Base-by-base conservation (phyloP, 2,329 filamentous ascomycete species). In the Fusarium torulosum region DNA sequence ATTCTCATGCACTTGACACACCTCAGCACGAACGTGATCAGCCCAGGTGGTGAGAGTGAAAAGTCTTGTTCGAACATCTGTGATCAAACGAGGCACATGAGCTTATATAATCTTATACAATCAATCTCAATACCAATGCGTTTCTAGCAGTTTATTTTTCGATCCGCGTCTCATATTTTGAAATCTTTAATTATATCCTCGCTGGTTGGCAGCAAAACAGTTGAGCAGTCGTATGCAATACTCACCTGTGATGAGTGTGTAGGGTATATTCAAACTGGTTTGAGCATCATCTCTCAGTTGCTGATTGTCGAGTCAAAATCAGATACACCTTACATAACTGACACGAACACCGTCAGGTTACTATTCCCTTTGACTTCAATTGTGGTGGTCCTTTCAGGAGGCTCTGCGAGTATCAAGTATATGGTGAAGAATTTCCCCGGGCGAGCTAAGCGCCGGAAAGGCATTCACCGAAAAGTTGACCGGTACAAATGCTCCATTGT, bases 1-100 rank as follows among this genome's bases (percentile, higher is more conserved):
- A 97, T 76, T 87, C 86, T 41, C 94, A 97, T 75, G 91, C 89
- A 6, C 84, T 92, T 44, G 75, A 78, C 14, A 78, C 77, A 33
- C 77, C 77, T 8, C 63, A 66, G 7, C 43, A 67, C 20, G 78
- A 79, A 60, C 66, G 64, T 50, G 72, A 58, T 4, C 73, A 77
- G 60, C 76, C 77, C 7, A 66, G 63, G 40, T 79, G 78, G 78
- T 76, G 53, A 67, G 37, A 11, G 4, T 10, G 15, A 11, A 15
- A 13, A 27, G 15, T 23, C 9, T 25, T 4, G 6, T 31, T 27
- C 41, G 8, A 53, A 33, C 23, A 31, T 45, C 13, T 19, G 17
- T 45, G 42, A 11, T 17, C 15, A 41, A 19, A 45, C 43, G 31
- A 40, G 10, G 27, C 14, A 11, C 13, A 20, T 37, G 23, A 10